A percentile compares a stretch with the other conserved stretches of the same genome.
Conservation (phyloP, 2,329 filamentous ascomycete genomes). For the Penicillium vulpinum region DNA sequence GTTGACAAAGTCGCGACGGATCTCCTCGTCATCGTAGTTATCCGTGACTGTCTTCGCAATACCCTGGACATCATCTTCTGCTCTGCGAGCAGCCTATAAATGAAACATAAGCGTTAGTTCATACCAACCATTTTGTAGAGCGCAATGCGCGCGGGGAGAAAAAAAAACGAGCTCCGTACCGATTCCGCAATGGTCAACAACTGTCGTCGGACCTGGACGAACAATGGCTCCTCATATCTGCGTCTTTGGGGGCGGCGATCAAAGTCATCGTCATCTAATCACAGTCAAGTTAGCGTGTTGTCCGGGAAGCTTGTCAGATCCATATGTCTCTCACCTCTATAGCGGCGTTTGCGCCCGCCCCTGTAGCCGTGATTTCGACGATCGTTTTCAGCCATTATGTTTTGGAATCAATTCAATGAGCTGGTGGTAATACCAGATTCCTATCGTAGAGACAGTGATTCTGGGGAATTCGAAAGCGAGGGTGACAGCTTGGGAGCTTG, state of each 20-base stretch:
- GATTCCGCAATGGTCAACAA: constrained; percentile 80
- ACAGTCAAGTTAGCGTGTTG: constrained; percentile 29
- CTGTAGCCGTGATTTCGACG: constrained; percentile 57
- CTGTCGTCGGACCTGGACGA: constrained; percentile 73
- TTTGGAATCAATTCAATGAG: constrained; percentile 10
- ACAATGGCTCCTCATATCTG: constrained; percentile 70
- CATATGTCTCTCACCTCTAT: constrained; percentile 62
- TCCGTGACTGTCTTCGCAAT: constrained; percentile 77
- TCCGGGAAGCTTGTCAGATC: constrained; percentile 2
- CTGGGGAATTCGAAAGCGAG: background rate
- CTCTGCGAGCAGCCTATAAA: constrained; percentile 64
- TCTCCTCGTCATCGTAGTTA: constrained; percentile 80
- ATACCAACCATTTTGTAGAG: background rate
- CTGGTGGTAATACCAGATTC: constrained; percentile 1
- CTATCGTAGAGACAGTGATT: background rate
- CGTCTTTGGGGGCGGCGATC: constrained; percentile 72
- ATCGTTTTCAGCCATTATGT: constrained; percentile 54
- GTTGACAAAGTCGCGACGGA: constrained; percentile 71
- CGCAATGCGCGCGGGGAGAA: background rate
- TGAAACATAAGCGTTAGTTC: constrained; percentile 11
- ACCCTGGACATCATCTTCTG: constrained; percentile 73
- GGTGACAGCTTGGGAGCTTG: constrained; percentile 15
- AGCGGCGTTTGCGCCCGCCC: constrained; percentile 68
- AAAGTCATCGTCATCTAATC: constrained; percentile 71
- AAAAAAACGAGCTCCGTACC: constrained; percentile 33